These are phyloP conservation scores for Gossypium davidsonii DNA, from an alignment of 441 rosid genomes.

Conservation along the genomic window DNA sequence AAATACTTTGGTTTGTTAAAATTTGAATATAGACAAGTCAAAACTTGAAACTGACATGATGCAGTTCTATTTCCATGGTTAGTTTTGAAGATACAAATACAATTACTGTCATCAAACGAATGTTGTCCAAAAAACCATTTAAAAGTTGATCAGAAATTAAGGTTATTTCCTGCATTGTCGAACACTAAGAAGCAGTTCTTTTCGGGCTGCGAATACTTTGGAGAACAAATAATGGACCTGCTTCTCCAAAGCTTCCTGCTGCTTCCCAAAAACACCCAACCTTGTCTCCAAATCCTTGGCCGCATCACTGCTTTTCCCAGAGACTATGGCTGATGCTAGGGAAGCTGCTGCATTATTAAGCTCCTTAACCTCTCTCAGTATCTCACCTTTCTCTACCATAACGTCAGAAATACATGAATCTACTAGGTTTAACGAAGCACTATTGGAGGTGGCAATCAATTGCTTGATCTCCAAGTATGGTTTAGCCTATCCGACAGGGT, in stretches of 20 bases:
- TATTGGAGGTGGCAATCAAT: constrained; percentile 8
- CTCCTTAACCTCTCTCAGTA: constrained; percentile 11
- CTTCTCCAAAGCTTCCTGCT: constrained; percentile 30
- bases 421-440: constrained; percentile 22
- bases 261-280: constrained; percentile 33
- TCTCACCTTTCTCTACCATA: constrained; percentile 20
- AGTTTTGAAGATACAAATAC: background rate
- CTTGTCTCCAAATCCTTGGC: constrained; percentile 38
- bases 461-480: background rate
- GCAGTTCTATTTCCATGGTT: background rate
- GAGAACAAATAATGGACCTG: constrained; percentile 44
- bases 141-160: background rate
- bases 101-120: background rate
- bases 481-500: constrained; percentile 31
- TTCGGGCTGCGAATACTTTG: constrained; percentile 39
- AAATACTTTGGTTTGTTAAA: background rate
- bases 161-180: constrained; percentile 19
- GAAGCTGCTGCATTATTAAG: constrained; percentile 30
- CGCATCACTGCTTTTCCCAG: constrained; percentile 15
- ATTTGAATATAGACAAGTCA: background rate
- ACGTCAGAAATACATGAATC: constrained; percentile 24
- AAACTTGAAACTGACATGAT: background rate
- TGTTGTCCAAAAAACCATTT: background rate
- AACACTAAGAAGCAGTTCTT: constrained; percentile 36
- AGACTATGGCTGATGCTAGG: constrained; percentile 30